Evolutionary conservation across 2,329 filamentous ascomycete species (phyloP).

Genomic region (Colletotrichum scovillei): DNA sequence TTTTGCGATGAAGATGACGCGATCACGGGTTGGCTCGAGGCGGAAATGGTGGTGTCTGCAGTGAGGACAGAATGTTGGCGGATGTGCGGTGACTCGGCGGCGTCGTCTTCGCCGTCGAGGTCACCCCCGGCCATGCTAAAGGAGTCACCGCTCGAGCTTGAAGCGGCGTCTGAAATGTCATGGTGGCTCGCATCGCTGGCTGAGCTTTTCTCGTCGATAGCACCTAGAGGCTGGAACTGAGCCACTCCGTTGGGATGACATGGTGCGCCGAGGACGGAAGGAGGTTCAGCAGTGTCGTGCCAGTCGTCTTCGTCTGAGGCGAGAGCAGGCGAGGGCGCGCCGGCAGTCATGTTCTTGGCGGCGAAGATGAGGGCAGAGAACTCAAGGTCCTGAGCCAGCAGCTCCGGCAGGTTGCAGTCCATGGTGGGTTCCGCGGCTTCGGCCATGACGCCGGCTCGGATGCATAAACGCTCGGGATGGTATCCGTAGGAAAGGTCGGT

Average conservation of each 20-base stretch:
- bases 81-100: slow-evolving; percentile 26
- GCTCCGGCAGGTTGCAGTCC: slow-evolving; percentile 64
- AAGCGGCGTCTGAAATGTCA: slow-evolving; percentile 39
- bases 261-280: slow-evolving; percentile 13
- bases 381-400: slow-evolving; percentile 66
- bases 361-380: slow-evolving; percentile 59
- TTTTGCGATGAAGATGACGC: slow-evolving; percentile 41
- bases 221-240: slow-evolving; percentile 31
- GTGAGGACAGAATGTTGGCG: slow-evolving; percentile 52
- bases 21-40: slow-evolving; percentile 41
- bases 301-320: slow-evolving; percentile 41
- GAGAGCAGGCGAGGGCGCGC: slow-evolving; percentile 54
- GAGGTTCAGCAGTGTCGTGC: slow-evolving; percentile 20
- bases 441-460: slow-evolving; percentile 33
- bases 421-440: slow-evolving; percentile 41
- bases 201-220: slow-evolving; percentile 35
- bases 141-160: slow-evolving; percentile 47
- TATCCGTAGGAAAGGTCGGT: slow-evolving; percentile 21
- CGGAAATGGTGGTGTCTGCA: slow-evolving; percentile 52
- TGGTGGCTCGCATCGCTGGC: slow-evolving; percentile 33
- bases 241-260: slow-evolving; percentile 26
- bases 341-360: slow-evolving; percentile 64
- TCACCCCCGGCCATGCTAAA: slow-evolving; percentile 48
- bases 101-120: slow-evolving; percentile 37
- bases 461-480: slow-evolving; percentile 14